Evolutionary conservation across 257 asterid species (phyloP), one percentile per base, ranked within the genome.

Genomic region (Linaria vulgaris): DNA sequence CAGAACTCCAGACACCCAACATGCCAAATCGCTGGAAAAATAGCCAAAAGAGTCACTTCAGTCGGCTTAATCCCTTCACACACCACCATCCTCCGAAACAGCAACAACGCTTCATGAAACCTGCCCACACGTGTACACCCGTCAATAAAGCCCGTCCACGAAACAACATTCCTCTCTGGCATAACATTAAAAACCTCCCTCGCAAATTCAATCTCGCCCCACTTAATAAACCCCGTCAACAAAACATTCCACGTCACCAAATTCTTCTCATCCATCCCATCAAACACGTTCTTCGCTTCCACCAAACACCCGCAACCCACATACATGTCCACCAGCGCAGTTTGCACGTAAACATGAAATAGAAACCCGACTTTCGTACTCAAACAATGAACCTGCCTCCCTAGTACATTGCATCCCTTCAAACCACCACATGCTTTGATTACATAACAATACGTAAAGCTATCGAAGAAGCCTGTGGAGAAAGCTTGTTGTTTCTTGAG

Each of bases 121-220:
- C 37, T 68, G 27, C 78, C 69, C 57, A 20, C 60, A 52, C 95
- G 74, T 6, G 90, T 83, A 54, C 79, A 84, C 61, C 96, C 96
- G 61, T 88, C 92, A 31, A 86, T 80, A 12, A 88, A 23, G 11
- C 92, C 84, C 0, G 96, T 88, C 96, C 95, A 88, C 0, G 96
- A 80, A 64, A 88, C 69, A 53, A 86, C 82, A 67, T 83, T 83
- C 83, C 72, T 88, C 66, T 59, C 82, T 19, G 85, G 87, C 89
- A 88, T 83, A 62, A 9, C 64, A 71, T 88, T 78, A 47, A 88
- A 88, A 37, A 77, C 56, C 10, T 37, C 61, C 75, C 73, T 75
- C 14, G 95, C 92, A 22, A 38, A 64, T 22, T 46, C 68, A 57
- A 88, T 59, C 74, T 77, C 74, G 23, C 90, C 85, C 82, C 88